phyloP scores from a whole-genome alignment of 176 grass and related monocot species.

The Eleusine coracana region DNA sequence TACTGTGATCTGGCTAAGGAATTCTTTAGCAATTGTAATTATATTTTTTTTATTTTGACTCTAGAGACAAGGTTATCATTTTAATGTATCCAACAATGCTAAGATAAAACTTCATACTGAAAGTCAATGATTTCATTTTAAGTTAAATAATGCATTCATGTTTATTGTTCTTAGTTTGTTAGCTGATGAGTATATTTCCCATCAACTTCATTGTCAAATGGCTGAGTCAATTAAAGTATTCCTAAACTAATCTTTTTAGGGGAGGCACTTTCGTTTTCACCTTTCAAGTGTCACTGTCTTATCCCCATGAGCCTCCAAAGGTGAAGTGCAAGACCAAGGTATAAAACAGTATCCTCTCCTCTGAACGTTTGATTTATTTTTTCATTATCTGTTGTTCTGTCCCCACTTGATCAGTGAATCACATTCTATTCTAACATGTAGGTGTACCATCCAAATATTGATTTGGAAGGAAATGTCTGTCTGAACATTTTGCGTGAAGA shows the following conservation, averaged over 20 bases:
- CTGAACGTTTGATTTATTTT: conserved; percentile 9
- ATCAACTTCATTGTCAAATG: conserved; percentile 14
- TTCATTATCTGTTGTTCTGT: background rate
- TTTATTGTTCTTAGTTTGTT: conserved; percentile 23
- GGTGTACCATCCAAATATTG: conserved; percentile 95
- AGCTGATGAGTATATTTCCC: background rate
- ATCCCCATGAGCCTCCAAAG: conserved; percentile 93
- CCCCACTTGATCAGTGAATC: conserved; percentile 8
- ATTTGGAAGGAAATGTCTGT: conserved; percentile 90
- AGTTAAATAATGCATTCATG: background rate
- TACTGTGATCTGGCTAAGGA: background rate
- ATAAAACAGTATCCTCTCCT: conserved; percentile 22
- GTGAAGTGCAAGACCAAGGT: conserved; percentile 98
- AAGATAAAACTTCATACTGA: background rate
- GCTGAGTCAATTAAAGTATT: background rate
- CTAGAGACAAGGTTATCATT: conserved; percentile 9
- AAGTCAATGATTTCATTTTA: background rate
- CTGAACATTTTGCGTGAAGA: conserved; percentile 90
- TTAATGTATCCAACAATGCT: background rate
- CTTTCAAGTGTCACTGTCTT: conserved; percentile 81
- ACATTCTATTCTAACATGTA: conserved; percentile 37
- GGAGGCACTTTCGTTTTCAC: conserved; percentile 76
- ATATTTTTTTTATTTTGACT: conserved; percentile 13
- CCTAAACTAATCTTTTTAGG: conserved; percentile 36
- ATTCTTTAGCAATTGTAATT: background rate